Evolutionary conservation across 2,329 filamentous ascomycete species (phyloP).

Genomic region (Fusarium sp.): DNA sequence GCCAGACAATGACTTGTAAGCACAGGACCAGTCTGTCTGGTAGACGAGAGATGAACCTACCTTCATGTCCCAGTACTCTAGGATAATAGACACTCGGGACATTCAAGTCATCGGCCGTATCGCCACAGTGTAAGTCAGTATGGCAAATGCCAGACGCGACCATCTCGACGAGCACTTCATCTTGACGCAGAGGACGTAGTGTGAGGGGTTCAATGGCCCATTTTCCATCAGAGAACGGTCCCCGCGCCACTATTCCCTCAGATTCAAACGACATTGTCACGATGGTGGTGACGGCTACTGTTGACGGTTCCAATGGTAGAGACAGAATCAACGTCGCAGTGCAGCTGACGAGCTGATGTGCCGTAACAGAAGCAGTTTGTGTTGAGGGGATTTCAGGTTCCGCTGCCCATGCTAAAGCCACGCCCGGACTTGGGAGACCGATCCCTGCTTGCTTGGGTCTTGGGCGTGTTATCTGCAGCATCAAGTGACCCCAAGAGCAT

Average conservation of each 20-base stretch:
- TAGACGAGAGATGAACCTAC: slow-evolving; percentile 36
- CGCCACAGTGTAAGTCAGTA: slow-evolving; percentile 60
- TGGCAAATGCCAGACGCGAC: slow-evolving; percentile 65
- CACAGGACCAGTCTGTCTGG: background rate
- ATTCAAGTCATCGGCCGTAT: slow-evolving; percentile 33
- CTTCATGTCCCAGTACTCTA: slow-evolving; percentile 62
- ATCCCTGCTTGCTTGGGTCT: background rate
- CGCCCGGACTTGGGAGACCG: too few species aligned
- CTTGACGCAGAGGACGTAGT: slow-evolving; percentile 45
- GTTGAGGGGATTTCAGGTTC: background rate
- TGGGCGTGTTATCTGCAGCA: background rate
- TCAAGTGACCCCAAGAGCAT: background rate
- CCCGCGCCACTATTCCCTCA: slow-evolving; percentile 45
- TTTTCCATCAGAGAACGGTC: slow-evolving; percentile 46
- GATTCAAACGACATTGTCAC: slow-evolving; percentile 39
- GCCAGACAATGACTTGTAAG: background rate
- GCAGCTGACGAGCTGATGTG: background rate
- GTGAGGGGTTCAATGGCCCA: slow-evolving; percentile 47
- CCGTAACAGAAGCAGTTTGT: background rate
- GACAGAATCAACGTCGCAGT: background rate
- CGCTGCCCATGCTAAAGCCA: background rate
- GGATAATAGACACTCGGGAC: slow-evolving; percentile 34
- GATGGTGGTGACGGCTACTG: too few species aligned
- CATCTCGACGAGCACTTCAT: slow-evolving; percentile 63
- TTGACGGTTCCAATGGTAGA: background rate